Evolutionary conservation across 345 rosid genomes (phyloP), one percentile per base, ranked within the genome.

Genomic region (Gossypium stocksii): DNA sequence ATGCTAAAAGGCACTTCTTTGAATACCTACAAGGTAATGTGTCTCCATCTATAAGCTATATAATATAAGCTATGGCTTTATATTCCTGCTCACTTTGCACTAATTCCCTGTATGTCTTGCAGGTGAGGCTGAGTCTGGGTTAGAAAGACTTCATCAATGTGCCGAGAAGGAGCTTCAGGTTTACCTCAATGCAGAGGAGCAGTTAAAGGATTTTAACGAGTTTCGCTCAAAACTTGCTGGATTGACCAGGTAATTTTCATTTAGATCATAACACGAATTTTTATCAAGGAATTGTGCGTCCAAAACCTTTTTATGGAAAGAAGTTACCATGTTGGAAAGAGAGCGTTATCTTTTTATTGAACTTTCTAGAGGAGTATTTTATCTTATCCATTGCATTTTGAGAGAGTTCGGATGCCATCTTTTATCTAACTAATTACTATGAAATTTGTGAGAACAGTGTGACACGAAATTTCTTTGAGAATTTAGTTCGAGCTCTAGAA

Each of bases 121-220:
- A 92, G 97, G 97, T 10, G 94, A 92, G 74, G 97, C 97, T 9
- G 94, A 92, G 84, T 86, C 97, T 34, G 94, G 97, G 22, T 86
- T 91, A 81, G 97, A 91, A 74, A 83, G 97, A 15, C 97, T 91
- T 78, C 97, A 91, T 85, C 94, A 88, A 76, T 89, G 97, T 70
- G 94, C 93, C 27, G 97, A 91, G 84, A 91, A 91, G 86, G 97
- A 91, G 78, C 85, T 91, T 45, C 88, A 86, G 66, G 59, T 80
- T 54, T 88, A 87, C 83, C 81, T 86, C 46, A 78, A 66, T 59
- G 83, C 90, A 14, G 85, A 84, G 52, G 94, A 89, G 51, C 89
- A 90, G 16, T 80, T 82, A 19, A 87, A 85, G 80, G 94, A 88
- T 77, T 91, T 91, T 59, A 91, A 91, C 48, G 93, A 89, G 80